Evolutionary conservation across 805 yeast genomes (phyloP).

Genomic region (Nakazawaea holstii): DNA sequence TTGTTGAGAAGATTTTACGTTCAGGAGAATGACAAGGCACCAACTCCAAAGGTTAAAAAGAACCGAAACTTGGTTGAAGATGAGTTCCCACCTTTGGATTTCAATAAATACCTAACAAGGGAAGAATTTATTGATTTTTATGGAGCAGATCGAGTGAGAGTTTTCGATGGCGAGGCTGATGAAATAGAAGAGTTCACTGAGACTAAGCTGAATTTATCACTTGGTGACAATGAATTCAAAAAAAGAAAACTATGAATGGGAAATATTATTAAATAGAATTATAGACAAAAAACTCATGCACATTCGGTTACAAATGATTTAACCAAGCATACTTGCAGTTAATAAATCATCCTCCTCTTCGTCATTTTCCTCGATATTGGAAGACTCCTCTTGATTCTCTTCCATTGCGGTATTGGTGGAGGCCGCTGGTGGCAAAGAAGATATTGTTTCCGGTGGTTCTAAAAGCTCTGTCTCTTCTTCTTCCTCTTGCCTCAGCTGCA

Average conservation of each 20-base stretch:
- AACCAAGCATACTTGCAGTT: conserved; percentile 10
- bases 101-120: conserved; percentile 44
- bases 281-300: background rate
- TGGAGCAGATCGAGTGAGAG: conserved; percentile 31
- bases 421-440: background rate
- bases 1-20: conserved; percentile 79
- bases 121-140: conserved; percentile 47
- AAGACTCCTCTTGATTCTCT: background rate
- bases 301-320: background rate
- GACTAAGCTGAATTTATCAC: background rate
- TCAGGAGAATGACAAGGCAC: conserved; percentile 81
- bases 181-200: background rate
- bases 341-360: conserved; percentile 7
- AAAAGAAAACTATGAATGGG: background rate
- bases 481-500: conserved; percentile 1
- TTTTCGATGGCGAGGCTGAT: background rate
- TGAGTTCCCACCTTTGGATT: conserved; percentile 56
- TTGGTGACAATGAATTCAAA: background rate
- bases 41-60: conserved; percentile 70
- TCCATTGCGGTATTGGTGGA: background rate
- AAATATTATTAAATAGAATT: background rate
- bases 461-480: background rate
- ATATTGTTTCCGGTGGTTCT: background rate
- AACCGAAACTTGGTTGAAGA: conserved; percentile 53
- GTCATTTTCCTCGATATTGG: background rate